phyloP scores from a whole-genome alignment of 106 monocot genomes.

The Allium fistulosum region DNA sequence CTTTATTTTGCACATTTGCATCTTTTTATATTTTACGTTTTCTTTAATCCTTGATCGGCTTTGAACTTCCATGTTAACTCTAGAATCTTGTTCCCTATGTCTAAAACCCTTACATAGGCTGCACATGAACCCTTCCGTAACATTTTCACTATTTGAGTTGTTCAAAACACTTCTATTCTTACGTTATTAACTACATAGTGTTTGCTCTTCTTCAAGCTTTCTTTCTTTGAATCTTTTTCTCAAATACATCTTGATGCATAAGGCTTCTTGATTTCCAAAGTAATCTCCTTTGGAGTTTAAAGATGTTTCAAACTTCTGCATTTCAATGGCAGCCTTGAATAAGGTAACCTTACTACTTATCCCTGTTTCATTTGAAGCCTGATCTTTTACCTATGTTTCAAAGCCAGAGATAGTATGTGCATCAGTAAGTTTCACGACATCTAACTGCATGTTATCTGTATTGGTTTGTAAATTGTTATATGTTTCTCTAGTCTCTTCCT shows the following conservation, averaged over 20 bases:
- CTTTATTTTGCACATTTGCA: no score
- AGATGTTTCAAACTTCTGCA: not conserved
- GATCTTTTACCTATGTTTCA: slow-evolving; percentile 3
- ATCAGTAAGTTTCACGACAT: not conserved
- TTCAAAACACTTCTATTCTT: not conserved
- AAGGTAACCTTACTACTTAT: not conserved
- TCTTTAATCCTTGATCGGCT: no score
- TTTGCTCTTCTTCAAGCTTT: slow-evolving; percentile 29
- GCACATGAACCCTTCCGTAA: slow-evolving; percentile 33
- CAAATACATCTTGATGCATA: slow-evolving; percentile 26
- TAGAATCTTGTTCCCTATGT: slow-evolving; percentile 18
- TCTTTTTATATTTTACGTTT: no score
- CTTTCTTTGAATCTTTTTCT: slow-evolving; percentile 38
- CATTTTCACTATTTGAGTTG: not conserved
- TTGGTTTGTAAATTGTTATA: not conserved
- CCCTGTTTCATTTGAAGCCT: not conserved
- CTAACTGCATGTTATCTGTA: not conserved
- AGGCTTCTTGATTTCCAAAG: slow-evolving; percentile 1
- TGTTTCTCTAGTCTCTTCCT: slow-evolving; percentile 10
- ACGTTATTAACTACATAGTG: not conserved
- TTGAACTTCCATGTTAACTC: no score
- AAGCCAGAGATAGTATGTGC: not conserved
- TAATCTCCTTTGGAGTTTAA: not conserved
- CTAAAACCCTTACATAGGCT: slow-evolving; percentile 91
- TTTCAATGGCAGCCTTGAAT: not conserved